A percentile compares a stretch with the other conserved stretches of the same genome.
Evolutionary conservation across 768 basidiomycete genomes (phyloP).

Genomic region (Hortiboletus flavorubellus): DNA sequence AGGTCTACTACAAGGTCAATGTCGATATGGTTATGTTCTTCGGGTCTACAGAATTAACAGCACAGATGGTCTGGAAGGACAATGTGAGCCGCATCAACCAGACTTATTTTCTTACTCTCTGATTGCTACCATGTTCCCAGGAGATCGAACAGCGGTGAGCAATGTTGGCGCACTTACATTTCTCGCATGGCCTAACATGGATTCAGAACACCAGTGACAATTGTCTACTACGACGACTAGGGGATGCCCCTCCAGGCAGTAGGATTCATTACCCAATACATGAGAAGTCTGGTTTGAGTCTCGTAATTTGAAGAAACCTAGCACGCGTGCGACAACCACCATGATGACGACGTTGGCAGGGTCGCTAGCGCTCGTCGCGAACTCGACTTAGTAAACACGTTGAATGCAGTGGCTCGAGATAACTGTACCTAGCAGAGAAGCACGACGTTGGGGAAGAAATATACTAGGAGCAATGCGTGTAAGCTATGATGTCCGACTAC

Average conservation of each 20-base stretch:
- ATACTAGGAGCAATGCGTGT: too few species aligned
- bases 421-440: too few species aligned
- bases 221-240: neutral
- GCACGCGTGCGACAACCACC: too few species aligned
- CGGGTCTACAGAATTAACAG: conserved; percentile 1
- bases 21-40: neutral
- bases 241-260: neutral
- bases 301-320: too few species aligned
- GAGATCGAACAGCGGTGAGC: neutral
- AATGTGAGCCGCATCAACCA: neutral
- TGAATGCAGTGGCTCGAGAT: too few species aligned
- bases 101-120: neutral
- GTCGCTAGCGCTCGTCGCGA: too few species aligned
- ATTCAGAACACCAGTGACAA: neutral
- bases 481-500: too few species aligned
- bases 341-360: too few species aligned
- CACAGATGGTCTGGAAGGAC: conserved; percentile 1
- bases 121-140: neutral
- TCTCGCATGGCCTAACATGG: neutral
- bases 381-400: too few species aligned
- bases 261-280: too few species aligned
- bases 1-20: neutral
- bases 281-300: too few species aligned
- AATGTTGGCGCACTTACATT: neutral
- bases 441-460: too few species aligned